Evolutionary conservation across 2,329 filamentous ascomycete genomes (phyloP).

Genomic region (Diaporthe velutina): DNA sequence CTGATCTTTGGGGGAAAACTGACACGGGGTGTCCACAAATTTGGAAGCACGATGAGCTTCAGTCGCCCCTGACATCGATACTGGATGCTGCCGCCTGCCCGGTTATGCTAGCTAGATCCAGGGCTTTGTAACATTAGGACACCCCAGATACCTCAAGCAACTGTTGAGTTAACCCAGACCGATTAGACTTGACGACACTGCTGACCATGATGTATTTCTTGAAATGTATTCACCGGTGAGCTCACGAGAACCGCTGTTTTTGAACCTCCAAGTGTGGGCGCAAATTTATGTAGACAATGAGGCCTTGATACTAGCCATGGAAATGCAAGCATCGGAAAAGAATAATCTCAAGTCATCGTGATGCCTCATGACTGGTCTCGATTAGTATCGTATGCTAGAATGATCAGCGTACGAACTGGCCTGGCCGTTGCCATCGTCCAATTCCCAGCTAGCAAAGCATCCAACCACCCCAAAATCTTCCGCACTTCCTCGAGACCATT

Average conservation of each 20-base stretch:
- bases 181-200: neutral
- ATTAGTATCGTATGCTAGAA: neutral
- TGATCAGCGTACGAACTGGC: neutral
- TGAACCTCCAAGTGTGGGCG: no score
- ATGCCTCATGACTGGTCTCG: neutral
- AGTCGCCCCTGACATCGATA: conserved; percentile 2
- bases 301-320: no score
- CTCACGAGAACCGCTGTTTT: neutral
- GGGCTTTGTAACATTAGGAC: conserved; percentile 27
- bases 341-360: neutral
- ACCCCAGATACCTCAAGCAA: neutral
- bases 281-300: neutral
- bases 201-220: neutral
- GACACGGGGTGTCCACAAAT: neutral
- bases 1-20: neutral
- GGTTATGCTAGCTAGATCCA: neutral
- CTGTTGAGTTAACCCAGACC: neutral
- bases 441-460: neutral
- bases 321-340: neutral
- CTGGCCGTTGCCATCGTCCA: neutral
- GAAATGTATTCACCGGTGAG: neutral
- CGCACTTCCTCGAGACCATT: neutral
- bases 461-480: neutral
- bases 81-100: neutral
- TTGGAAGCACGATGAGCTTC: neutral